Conservation (phyloP, 2,329 filamentous ascomycete species). For the Aspergillus amoenus region DNA sequence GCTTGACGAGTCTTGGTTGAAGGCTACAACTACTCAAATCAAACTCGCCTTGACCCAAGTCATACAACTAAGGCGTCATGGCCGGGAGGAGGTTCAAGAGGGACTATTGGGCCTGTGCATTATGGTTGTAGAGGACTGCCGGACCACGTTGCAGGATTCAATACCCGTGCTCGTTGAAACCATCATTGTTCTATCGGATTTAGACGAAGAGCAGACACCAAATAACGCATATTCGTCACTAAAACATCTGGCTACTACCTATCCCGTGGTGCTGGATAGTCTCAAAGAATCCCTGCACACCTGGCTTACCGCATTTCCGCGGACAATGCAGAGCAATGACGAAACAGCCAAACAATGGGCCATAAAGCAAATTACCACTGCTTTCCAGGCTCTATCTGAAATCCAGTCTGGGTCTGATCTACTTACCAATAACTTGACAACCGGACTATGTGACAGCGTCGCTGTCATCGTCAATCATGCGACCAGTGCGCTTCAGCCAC, state of each 20-base stretch:
- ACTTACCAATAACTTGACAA: slow-evolving; percentile 33
- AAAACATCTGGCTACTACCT: slow-evolving; percentile 61
- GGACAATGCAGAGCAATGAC: slow-evolving; percentile 80
- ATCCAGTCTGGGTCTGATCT: slow-evolving; percentile 52
- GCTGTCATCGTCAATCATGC: slow-evolving; percentile 45
- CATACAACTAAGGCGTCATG: slow-evolving; percentile 70
- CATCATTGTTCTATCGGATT: slow-evolving; percentile 65
- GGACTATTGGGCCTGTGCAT: slow-evolving; percentile 72
- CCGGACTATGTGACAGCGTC: slow-evolving; percentile 73
- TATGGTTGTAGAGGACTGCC: slow-evolving; percentile 74
- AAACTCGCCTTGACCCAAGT: slow-evolving; percentile 79
- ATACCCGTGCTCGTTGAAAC: slow-evolving; percentile 75
- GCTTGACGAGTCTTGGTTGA: slow-evolving; percentile 66
- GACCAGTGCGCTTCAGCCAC: slow-evolving; percentile 29
- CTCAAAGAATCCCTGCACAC: slow-evolving; percentile 72
- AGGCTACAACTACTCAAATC: slow-evolving; percentile 75
- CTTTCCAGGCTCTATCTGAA: slow-evolving; percentile 64
- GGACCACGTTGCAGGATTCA: slow-evolving; percentile 68
- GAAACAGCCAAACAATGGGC: slow-evolving; percentile 72
- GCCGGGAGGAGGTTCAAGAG: slow-evolving; percentile 65
- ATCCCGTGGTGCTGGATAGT: slow-evolving; percentile 61
- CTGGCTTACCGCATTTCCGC: slow-evolving; percentile 78
- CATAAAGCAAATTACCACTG: slow-evolving; percentile 73
- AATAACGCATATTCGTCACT: slow-evolving; percentile 47
- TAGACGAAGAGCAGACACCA: slow-evolving; percentile 45